Percentiles rank a stretch among this genome's conserved stretches.
Evolutionary conservation across 768 basidiomycete genomes (phyloP).

Genomic region (Leucosporidium scottii): DNA sequence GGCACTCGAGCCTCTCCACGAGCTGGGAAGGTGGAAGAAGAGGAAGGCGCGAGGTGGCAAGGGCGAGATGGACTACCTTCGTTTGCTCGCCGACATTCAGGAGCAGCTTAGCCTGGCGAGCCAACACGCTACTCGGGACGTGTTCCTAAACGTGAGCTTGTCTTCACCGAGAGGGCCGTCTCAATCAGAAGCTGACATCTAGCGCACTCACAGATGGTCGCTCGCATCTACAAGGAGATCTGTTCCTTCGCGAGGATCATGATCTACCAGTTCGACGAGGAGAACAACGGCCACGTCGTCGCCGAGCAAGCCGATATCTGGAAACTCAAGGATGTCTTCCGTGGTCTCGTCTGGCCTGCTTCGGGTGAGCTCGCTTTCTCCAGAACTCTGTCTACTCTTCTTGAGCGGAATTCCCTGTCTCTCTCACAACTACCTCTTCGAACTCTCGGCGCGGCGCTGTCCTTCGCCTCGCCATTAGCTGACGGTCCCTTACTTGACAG

Average conservation of each 20-base stretch:
- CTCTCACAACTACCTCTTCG: too few relatives aligned
- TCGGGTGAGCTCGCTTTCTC: too few relatives aligned
- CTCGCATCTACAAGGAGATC: conserved; percentile 67
- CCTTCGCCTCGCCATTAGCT: too few relatives aligned
- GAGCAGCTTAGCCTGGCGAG: conserved; percentile 65
- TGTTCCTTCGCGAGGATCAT: conserved; percentile 75
- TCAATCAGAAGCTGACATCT: too few relatives aligned
- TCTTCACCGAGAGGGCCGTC: too few relatives aligned
- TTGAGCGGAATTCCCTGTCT: too few relatives aligned
- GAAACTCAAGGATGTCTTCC: conserved; percentile 63
- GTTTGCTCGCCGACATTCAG: conserved; percentile 69
- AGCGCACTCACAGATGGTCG: conserved; percentile 51
- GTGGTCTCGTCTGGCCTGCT: conserved; percentile 42
- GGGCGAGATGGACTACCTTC: conserved; percentile 68
- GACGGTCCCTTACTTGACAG: conserved; percentile 50
- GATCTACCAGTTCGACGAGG: conserved; percentile 53
- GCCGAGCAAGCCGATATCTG: conserved; percentile 74
- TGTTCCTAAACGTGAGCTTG: conserved; percentile 47
- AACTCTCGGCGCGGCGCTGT: too few relatives aligned
- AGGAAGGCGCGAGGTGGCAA: conserved; percentile 5
- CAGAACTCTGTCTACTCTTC: too few relatives aligned
- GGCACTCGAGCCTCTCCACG: conserved; percentile 59
- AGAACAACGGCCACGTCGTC: conserved; percentile 48
- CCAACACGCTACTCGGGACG: conserved; percentile 44
- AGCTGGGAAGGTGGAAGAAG: conserved; percentile 49